Base-by-base conservation (phyloP, 2,329 filamentous ascomycete species). In the Aspergillus spinulosporus region DNA sequence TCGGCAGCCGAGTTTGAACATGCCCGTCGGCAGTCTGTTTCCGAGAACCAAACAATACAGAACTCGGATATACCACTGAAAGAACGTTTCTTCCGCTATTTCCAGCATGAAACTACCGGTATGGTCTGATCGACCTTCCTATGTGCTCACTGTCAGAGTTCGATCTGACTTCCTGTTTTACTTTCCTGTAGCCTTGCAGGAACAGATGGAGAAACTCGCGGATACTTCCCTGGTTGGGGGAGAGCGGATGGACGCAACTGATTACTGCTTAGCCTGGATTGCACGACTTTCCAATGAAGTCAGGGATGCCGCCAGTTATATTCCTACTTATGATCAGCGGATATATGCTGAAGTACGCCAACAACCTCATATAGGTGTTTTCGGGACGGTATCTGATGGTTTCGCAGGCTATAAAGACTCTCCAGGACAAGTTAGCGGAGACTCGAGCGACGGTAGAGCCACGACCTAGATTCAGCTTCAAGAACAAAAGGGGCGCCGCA, bases 241-340 rank as follows among this genome's bases (percentile, higher is more conserved):
- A 59, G 90, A 94, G 73, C 88, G 90, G 43, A 84, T 88, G 60
- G 88, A 93, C 70, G 90, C 90, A 50, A 85, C 89, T 46, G 92
- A 96, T 64, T 84, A 89, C 66, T 88, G 92, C 63, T 81, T 96
- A 11, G 86, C 88, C 12, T 84, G 85, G 59, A 94, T 97, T 66
- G 87, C 89, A 31, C 84, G 85, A 56, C 81, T 97, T 12, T 92
- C 91, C 1, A 88, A 88, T 61, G 88, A 94, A 65, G 89, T 97
- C 39, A 88, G 90, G 63, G 92, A 97, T 74, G 89, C 90, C 0
- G 85, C 88, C 1, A 86, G 87, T 54, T 91, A 88, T 64, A 84
- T 96, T 12, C 92, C 94, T 2, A 86, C 91, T 5, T 95, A 97
- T 70, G 94, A 97, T 67, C 90, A 94, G 72, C 85, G 90, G 64